Conservation (phyloP, 306 rosid genomes). For the Casuarina glauca region DNA sequence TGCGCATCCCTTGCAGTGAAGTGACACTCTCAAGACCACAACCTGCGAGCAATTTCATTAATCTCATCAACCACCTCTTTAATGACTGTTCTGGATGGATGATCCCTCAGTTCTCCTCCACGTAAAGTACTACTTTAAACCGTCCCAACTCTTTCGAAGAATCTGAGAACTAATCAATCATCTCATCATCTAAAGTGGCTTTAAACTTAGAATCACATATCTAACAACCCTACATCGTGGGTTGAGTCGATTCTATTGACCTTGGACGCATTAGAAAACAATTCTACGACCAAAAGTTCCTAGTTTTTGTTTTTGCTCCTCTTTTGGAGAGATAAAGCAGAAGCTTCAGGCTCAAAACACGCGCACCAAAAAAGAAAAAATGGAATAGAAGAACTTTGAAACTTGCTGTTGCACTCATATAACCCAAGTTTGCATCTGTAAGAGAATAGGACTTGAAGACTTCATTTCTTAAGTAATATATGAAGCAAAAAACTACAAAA, state of each 20-base stretch:
- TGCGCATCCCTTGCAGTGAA: conserved; percentile 95
- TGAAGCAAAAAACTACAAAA: no score
- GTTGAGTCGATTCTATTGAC: neutral
- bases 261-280: neutral
- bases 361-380: neutral
- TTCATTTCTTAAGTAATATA: neutral
- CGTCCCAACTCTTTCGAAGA: neutral
- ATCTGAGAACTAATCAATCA: neutral
- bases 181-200: neutral
- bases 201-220: neutral
- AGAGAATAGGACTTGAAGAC: neutral
- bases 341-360: neutral
- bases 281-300: neutral
- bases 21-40: conserved; percentile 84
- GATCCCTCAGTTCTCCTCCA: neutral
- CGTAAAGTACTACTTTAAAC: neutral
- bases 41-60: conserved; percentile 48
- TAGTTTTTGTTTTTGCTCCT: neutral
- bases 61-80: neutral
- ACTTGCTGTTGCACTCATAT: neutral
- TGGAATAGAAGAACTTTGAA: neutral
- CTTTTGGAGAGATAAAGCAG: neutral
- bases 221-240: neutral
- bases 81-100: no score
- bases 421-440: neutral